Conservation (phyloP, 2,329 filamentous ascomycete genomes). For the Pseudogymnoascus sp. region DNA sequence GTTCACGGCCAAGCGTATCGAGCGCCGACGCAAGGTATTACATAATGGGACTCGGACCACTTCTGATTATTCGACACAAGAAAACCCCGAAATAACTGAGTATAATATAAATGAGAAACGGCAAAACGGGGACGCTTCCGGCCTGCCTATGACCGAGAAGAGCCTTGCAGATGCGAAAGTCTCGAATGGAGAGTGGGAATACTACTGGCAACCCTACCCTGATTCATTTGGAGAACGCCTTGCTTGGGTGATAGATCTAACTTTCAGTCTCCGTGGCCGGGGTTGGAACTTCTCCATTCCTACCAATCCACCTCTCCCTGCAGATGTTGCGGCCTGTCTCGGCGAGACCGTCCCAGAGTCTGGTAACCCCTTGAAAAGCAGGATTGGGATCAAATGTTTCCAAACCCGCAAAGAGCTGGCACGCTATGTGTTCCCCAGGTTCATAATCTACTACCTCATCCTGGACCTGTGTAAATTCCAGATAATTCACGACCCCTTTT, state of each 20-base stretch:
- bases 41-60: background rate
- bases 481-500: conserved; percentile 74
- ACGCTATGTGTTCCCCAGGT: conserved; percentile 34
- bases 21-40: conserved; percentile 24
- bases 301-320: conserved; percentile 39
- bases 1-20: conserved; percentile 43
- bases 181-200: conserved; percentile 34
- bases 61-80: conserved; percentile 11
- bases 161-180: background rate
- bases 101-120: conserved; percentile 11
- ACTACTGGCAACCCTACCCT: conserved; percentile 55
- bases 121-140: background rate
- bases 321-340: conserved; percentile 33
- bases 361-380: conserved; percentile 27
- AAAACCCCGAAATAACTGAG: conserved; percentile 12
- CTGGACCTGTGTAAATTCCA: conserved; percentile 63
- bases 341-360: conserved; percentile 31
- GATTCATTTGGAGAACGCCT: conserved; percentile 42
- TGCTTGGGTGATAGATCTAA: conserved; percentile 49
- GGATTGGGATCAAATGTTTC: conserved; percentile 39
- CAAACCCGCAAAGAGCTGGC: conserved; percentile 39
- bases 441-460: conserved; percentile 53
- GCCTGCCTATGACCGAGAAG: background rate
- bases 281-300: conserved; percentile 52
- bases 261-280: conserved; percentile 44